Evolutionary conservation across 352 stramenopile species (phyloP).

Genomic region (Phytophthora idaei): DNA sequence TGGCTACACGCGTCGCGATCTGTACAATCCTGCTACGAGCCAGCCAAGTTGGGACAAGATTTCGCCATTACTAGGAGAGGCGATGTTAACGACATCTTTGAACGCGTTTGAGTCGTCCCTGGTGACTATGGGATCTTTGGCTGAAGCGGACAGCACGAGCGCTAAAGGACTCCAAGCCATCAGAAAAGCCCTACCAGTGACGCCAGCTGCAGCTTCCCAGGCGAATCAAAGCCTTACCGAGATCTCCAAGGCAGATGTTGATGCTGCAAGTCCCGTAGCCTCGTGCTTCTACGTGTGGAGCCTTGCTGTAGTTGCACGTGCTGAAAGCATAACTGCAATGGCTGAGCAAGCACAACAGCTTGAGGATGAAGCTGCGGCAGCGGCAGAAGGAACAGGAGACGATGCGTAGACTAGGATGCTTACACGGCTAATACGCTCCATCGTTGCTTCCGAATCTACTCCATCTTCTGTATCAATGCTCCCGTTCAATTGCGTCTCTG

Average conservation of each 20-base stretch:
- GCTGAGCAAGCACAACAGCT: conserved; percentile 47
- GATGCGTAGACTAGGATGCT: conserved; percentile 13
- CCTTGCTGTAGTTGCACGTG: conserved; percentile 54
- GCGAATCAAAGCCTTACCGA: conserved; percentile 56
- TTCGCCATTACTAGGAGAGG: conserved; percentile 49
- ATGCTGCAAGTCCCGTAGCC: conserved; percentile 50
- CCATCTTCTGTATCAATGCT: conserved; percentile 6
- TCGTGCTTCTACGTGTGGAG: conserved; percentile 59
- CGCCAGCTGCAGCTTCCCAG: conserved; percentile 18
- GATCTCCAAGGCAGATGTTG: conserved; percentile 57
- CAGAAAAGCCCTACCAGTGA: conserved; percentile 27
- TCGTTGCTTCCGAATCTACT: background rate
- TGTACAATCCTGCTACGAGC: conserved; percentile 66
- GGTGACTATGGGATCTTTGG: conserved; percentile 13
- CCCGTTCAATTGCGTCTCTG: conserved; percentile 7
- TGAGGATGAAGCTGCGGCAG: conserved; percentile 41
- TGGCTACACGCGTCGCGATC: conserved; percentile 36
- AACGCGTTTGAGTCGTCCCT: conserved; percentile 38
- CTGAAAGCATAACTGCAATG: conserved; percentile 55
- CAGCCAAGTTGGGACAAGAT: conserved; percentile 71
- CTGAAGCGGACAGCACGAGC: conserved; percentile 22
- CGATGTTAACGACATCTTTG: conserved; percentile 33
- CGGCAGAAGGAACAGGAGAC: conserved; percentile 16
- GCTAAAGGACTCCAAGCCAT: conserved; percentile 20
- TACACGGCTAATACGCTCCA: background rate